Evolutionary conservation across 495 filamentous ascomycete genomes (phyloP).

Genomic region (Neurospora intermedia): DNA sequence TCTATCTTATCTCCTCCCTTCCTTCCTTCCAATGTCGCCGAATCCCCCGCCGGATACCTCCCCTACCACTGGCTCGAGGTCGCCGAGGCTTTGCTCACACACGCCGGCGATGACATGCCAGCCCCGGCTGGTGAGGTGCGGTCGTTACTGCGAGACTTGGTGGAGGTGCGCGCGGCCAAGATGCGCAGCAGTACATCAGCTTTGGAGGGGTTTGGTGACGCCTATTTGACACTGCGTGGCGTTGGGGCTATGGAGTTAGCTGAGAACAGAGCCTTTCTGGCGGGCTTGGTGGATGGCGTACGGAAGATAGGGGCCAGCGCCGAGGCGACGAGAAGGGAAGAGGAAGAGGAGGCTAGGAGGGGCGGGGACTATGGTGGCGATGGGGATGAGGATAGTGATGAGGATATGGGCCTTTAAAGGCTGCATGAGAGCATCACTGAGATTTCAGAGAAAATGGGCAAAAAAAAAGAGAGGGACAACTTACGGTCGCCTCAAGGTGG

Average conservation of each 20-base stretch:
- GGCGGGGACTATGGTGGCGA: conserved; percentile 27
- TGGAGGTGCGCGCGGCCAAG: conserved; percentile 85
- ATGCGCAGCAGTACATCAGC: conserved; percentile 62
- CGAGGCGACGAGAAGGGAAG: conserved; percentile 45
- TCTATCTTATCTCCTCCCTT: conserved; percentile 46
- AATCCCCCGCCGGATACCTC: conserved; percentile 52
- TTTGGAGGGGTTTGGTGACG: conserved; percentile 55
- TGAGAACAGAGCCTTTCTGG: conserved; percentile 75
- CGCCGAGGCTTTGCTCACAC: conserved; percentile 71
- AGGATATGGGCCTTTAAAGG: conserved; percentile 35
- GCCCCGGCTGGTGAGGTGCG: conserved; percentile 59
- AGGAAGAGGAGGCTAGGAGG: conserved; percentile 37
- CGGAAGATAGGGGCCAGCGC: conserved; percentile 51
- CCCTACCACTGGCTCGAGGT: conserved; percentile 95
- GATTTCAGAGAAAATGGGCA: no score
- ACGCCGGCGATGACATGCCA: conserved; percentile 74
- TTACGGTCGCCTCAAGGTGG: background rate
- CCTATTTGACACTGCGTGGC: conserved; percentile 65
- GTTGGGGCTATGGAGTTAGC: conserved; percentile 86
- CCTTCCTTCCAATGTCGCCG: conserved; percentile 45
- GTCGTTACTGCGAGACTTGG: conserved; percentile 65
- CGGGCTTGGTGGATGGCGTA: conserved; percentile 78
- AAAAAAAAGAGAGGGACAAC: background rate
- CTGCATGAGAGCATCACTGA: background rate
- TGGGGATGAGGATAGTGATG: conserved; percentile 37